Evolutionary conservation across 2,329 filamentous ascomycete species (phyloP).

Genomic region (Neofusicoccum laricinum): DNA sequence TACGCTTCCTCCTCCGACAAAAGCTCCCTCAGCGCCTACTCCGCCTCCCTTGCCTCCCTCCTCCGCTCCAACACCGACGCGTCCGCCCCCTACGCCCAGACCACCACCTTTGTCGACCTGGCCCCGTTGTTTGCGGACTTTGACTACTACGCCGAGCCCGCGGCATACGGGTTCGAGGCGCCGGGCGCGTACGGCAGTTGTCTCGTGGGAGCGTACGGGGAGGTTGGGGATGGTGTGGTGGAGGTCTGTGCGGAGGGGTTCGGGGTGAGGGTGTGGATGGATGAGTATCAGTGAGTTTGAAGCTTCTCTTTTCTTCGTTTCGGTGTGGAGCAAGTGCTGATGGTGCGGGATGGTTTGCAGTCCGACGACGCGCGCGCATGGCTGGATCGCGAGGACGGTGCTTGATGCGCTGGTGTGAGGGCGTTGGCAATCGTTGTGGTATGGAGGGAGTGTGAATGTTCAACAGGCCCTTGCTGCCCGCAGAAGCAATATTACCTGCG

Average conservation of each 20-base stretch:
- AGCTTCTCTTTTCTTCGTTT: background rate
- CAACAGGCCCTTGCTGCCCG: no score
- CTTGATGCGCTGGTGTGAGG: background rate
- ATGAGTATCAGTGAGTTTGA: conserved; percentile 11
- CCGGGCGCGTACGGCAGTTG: conserved; percentile 6
- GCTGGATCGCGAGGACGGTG: background rate
- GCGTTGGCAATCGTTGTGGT: background rate
- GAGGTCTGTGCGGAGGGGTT: background rate
- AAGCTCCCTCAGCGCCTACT: background rate
- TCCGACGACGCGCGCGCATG: conserved; percentile 8
- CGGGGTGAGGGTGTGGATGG: conserved; percentile 7
- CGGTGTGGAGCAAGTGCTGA: background rate
- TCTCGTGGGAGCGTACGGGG: conserved; percentile 7
- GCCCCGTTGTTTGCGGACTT: conserved; percentile 14
- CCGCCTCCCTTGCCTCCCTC: background rate
- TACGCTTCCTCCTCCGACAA: background rate
- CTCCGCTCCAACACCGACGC: background rate
- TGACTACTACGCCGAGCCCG: conserved; percentile 10
- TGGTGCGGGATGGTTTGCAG: background rate
- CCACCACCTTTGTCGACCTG: conserved; percentile 8
- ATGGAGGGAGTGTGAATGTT: no score
- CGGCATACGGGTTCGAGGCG: background rate
- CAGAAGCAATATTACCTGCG: no score
- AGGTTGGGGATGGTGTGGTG: background rate
- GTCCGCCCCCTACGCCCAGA: background rate